Evolutionary conservation across 306 rosid genomes (phyloP).

Genomic region (Coriaria nepalensis): DNA sequence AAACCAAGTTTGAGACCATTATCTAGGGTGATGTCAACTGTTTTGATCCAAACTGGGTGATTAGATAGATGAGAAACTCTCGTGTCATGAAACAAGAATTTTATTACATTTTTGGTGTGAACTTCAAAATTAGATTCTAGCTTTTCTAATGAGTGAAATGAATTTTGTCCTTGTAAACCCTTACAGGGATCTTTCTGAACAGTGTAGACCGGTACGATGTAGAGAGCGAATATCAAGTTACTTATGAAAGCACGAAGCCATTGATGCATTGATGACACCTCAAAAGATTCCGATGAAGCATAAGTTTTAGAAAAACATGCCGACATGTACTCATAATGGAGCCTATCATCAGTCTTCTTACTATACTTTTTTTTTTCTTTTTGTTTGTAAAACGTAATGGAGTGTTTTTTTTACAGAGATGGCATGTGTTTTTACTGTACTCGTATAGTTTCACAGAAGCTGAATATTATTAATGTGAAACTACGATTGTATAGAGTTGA

Average conservation of each 20-base stretch:
- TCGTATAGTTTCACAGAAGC: too few relatives aligned
- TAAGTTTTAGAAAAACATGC: constrained; percentile 12
- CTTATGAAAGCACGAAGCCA: constrained; percentile 33
- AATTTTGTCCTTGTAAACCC: constrained; percentile 5
- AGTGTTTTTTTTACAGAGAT: too few relatives aligned
- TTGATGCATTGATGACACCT: constrained; percentile 28
- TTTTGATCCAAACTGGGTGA: constrained; percentile 45
- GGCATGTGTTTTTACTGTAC: too few relatives aligned
- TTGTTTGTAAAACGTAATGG: too few relatives aligned
- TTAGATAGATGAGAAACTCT: neutral
- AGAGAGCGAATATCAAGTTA: constrained; percentile 27
- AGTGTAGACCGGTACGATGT: constrained; percentile 27
- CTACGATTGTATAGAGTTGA: too few relatives aligned
- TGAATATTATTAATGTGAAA: too few relatives aligned
- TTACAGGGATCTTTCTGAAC: constrained; percentile 49
- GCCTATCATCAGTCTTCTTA: too few relatives aligned
- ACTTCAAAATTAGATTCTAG: neutral
- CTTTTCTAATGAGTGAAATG: neutral
- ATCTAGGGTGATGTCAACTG: constrained; percentile 83
- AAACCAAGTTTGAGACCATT: constrained; percentile 77
- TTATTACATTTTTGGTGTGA: neutral
- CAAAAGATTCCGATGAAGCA: constrained; percentile 16
- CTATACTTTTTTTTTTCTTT: too few relatives aligned
- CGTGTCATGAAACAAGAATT: too few relatives aligned
- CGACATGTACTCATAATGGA: too few relatives aligned